Conservation (phyloP, 208 protist genomes). For the Sergeia podlipaevii region DNA sequence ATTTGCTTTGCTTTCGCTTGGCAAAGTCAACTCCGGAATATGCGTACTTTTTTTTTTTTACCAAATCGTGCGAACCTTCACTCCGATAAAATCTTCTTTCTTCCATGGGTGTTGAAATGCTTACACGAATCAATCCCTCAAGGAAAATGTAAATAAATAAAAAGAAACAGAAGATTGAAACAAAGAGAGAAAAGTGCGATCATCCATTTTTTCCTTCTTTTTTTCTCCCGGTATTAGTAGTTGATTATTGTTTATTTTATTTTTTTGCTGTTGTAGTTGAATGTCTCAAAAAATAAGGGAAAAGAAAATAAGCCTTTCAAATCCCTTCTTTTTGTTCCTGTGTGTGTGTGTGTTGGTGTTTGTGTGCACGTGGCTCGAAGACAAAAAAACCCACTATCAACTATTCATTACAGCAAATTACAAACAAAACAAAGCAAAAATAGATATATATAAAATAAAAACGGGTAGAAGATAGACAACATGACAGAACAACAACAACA, state of each 20-base stretch:
- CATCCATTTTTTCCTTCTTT: conserved; percentile 1
- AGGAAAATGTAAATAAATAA: neutral
- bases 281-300: neutral
- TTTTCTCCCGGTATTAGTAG: conserved; percentile 7
- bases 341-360: neutral
- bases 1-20: too few relatives aligned
- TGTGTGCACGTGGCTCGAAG: neutral
- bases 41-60: too few relatives aligned
- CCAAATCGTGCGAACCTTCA: too few relatives aligned
- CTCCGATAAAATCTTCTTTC: too few relatives aligned
- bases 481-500: too few relatives aligned
- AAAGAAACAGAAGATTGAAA: conserved; percentile 4
- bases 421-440: conserved; percentile 1
- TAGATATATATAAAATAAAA: too few relatives aligned
- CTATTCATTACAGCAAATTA: neutral
- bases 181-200: conserved; percentile 9
- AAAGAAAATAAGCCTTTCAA: conserved; percentile 1
- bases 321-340: neutral
- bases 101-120: too few relatives aligned
- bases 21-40: too few relatives aligned
- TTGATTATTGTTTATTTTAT: conserved; percentile 5
- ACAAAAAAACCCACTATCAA: neutral
- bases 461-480: too few relatives aligned
- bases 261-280: conserved; percentile 10
- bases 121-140: too few relatives aligned